Base-by-base conservation (phyloP, 192 early-diverging fungal genomes). In the Lobosporangium transversale region DNA sequence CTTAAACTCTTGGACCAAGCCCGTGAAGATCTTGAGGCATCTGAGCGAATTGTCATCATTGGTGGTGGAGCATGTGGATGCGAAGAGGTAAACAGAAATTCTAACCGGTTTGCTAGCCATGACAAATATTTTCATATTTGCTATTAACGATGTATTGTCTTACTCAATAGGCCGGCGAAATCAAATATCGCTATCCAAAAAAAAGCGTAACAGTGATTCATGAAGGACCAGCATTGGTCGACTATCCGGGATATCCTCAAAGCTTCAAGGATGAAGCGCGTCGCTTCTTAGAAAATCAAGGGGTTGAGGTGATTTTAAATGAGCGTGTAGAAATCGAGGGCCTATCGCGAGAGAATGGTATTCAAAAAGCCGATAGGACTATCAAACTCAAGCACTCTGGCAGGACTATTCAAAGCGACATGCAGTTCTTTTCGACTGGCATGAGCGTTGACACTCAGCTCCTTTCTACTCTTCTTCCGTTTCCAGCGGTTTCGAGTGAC, bases 1-100 rank as follows among this genome's bases (percentile, higher is more conserved):
- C 49, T 86, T 31, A 50, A 10, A 21, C 50, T 53, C 10, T 23
- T 89, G 33, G 66, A 83, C 18, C 23, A 60, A 26, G 79, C 69
- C 14, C 86, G 83, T 9, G 68, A 85, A 20, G 68, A 86, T 53
- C 80, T 94, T 43, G 64, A 66, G 18, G 33, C 68, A 10, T 86
- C 89, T 0, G 74, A 87, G 26, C 81, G 83, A 8, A 84, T 92
- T 24, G 58, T 93, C 6, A 80, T 94, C 8, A 85, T 90, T 33
- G 93, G 93, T 36, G 93, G 89, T 21, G 93, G 93, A 23, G 89
- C 91, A 4, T 88, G 89, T 27, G 94, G 92, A 32, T 74, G 91
- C 42, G 94, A 94, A 58, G 54, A 93, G 7, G 37, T 40, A 40
- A 40, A 14, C 37, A 40, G 37, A 40, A 7, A 40, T 40, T 7